These are phyloP conservation scores for Arabidopsis arenosa DNA, from an alignment of 345 rosid genomes.

Conservation along the genomic window DNA sequence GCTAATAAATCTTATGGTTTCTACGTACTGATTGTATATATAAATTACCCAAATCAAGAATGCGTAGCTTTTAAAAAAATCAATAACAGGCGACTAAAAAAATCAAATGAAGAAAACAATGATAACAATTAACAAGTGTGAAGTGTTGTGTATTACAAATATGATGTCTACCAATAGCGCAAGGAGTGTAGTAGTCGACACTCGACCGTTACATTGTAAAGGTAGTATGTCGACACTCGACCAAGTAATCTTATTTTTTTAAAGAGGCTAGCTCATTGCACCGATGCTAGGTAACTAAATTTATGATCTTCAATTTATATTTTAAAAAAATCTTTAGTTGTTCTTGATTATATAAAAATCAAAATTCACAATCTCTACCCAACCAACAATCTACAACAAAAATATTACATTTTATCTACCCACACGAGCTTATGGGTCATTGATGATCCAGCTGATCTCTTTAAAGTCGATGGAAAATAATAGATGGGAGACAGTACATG, in stretches of 20 bases:
- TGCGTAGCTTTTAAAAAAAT: not conserved
- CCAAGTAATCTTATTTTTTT: not conserved
- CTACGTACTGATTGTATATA: not conserved
- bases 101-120: not conserved
- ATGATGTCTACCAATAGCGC: not conserved
- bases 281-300: not conserved
- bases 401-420: not conserved
- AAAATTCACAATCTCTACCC: not conserved
- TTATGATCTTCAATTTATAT: not conserved
- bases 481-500: not conserved
- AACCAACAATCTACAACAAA: not conserved
- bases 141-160: not conserved
- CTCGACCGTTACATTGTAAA: not conserved
- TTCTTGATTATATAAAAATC: not conserved
- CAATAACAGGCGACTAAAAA: not conserved
- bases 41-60: slow-evolving; percentile 16
- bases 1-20: slow-evolving; percentile 12
- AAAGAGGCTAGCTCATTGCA: not conserved
- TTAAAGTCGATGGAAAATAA: not conserved
- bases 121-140: not conserved
- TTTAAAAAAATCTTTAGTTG: not conserved
- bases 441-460: not conserved
- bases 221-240: no score
- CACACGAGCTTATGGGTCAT: not conserved
- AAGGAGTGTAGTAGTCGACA: not conserved